Evolutionary conservation across 345 rosid species (phyloP), one percentile per base, ranked within the genome.

Genomic region (Camelina hispida): DNA sequence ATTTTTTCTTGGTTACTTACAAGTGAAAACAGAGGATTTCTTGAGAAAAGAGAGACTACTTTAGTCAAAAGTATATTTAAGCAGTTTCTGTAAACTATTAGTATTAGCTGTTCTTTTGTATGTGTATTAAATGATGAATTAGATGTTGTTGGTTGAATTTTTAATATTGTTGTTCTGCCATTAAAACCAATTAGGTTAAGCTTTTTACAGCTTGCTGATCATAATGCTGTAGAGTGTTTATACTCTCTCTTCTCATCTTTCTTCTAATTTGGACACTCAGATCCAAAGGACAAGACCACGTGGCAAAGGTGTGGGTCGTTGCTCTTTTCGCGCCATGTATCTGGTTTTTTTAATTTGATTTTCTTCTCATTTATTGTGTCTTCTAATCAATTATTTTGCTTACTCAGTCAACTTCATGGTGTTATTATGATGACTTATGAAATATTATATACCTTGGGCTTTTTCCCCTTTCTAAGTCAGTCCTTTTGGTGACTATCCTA

Each of bases 241-340:
- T 1, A 59, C 16, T 35, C 77, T n/a, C n/a, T 30, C 65, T 58
- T 40, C 22, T 23, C 14, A 38, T n/a, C 15, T 17, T n/a, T 62
- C 55, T 20, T 55, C 64, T 42, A 30, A 40, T 40, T 44, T 35
- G 42, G 79, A 69, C 62, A 53, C 59, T 69, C 71, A 70, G 80
- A 77, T 77, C 80, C 71, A 56, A 0, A 17, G 47, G 17, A 77
- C 80, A 77, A 63, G 71, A 32, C 76, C 80, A 77, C 80, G 76
- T 77, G 71, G 76, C 76, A 70, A 23, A 69, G 44, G 54, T 56
- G 66, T 77, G 80, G 70, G 67, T 77, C 16, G 71, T 55, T 76
- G 61, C 80, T 13, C 15, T 62, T 77, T 77, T 62, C 80, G 76
- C 80, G 76, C 75, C 76, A 69, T 47, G 60, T n/a, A 77, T 77